Evolutionary conservation across 140 eudicot species (phyloP).

Genomic region (Oenanthe javanica): DNA sequence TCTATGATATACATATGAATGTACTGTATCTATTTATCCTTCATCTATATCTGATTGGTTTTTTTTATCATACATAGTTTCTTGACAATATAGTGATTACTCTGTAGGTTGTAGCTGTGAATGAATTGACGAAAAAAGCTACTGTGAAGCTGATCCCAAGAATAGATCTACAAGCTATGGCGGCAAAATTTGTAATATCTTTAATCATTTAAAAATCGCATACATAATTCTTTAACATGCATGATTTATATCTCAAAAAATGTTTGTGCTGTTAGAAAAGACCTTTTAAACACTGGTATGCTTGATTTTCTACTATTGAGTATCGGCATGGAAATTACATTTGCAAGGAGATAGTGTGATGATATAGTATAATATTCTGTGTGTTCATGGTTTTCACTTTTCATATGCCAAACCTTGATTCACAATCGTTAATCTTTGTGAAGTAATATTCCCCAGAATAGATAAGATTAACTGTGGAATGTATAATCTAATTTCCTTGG

Average conservation of each 20-base stretch:
- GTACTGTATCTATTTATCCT: neutral
- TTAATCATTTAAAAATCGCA: neutral
- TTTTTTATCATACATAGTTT: constrained; percentile 4
- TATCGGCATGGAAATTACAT: neutral
- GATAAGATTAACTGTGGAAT: neutral
- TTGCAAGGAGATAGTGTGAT: neutral
- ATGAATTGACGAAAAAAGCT: constrained; percentile 58
- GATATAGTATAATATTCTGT: neutral
- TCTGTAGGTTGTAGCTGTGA: constrained; percentile 68
- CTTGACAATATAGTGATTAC: constrained; percentile 9
- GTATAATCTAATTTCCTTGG: neutral
- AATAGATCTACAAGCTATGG: constrained; percentile 72
- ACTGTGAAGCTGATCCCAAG: constrained; percentile 92
- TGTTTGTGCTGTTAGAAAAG: neutral
- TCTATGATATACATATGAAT: neutral
- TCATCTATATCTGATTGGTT: neutral
- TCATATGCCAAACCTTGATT: neutral
- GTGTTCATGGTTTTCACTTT: neutral
- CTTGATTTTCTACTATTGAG: neutral
- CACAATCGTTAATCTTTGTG: neutral
- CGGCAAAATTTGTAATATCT: constrained; percentile 73
- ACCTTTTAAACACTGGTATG: neutral
- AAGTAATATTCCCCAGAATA: neutral
- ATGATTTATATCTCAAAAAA: neutral
- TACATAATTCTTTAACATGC: neutral